Conservation (phyloP, 352 stramenopile genomes). For the Albugo laibachii region DNA sequence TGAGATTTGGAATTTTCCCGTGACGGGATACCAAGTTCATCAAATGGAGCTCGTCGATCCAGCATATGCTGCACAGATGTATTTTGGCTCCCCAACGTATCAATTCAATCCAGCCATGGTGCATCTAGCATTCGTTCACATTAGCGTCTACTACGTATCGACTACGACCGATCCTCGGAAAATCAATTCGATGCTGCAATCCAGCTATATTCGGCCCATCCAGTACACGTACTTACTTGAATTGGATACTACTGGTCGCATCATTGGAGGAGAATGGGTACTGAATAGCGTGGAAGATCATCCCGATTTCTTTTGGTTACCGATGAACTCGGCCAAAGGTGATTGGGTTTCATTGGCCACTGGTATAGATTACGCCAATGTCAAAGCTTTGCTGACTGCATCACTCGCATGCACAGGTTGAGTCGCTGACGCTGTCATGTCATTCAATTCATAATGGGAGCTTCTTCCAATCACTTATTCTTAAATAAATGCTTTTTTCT, state of each 20-base stretch:
- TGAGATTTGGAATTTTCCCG: conserved; percentile 43
- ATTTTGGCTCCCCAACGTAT: conserved; percentile 20
- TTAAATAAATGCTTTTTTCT: too few species aligned
- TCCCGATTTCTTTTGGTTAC: conserved; percentile 22
- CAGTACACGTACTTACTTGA: conserved; percentile 25
- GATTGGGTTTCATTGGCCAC: conserved; percentile 9
- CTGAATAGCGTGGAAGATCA: conserved; percentile 14
- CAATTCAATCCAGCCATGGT: conserved; percentile 24
- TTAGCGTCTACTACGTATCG: conserved; percentile 26
- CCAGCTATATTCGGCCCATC: conserved; percentile 12
- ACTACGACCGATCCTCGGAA: conserved; percentile 18
- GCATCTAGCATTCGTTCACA: conserved; percentile 23
- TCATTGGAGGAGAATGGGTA: conserved; percentile 25
- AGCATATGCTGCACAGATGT: conserved; percentile 13
- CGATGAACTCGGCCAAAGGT: conserved; percentile 10
- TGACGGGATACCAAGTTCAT: conserved; percentile 20
- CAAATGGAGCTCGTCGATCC: conserved; percentile 15
- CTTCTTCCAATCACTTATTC: too few species aligned
- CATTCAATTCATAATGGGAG: too few species aligned
- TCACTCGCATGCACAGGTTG: not conserved
- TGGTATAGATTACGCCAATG: not conserved
- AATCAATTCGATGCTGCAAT: conserved; percentile 7
- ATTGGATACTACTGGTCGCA: conserved; percentile 13
- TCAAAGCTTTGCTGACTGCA: not conserved
- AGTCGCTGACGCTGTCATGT: too few species aligned